These are phyloP conservation scores for Tricholoma furcatifolium DNA, from an alignment of 768 basidiomycete genomes.

Conservation along the genomic window DNA sequence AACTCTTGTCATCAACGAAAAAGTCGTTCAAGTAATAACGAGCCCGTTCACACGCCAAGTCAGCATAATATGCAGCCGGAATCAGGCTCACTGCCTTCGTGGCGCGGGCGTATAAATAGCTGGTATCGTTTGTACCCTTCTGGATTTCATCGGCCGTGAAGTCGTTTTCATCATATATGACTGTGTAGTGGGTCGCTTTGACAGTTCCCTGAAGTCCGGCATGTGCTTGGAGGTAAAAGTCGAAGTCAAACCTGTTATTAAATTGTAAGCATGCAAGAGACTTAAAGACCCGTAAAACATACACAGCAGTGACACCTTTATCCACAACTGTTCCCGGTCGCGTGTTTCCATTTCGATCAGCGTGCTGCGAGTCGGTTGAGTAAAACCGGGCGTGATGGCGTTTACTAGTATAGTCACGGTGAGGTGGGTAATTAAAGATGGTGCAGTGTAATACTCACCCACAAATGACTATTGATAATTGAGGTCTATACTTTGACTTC, in stretches of 20 bases:
- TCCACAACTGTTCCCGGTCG: slow-evolving; percentile 80
- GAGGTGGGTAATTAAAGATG: not conserved
- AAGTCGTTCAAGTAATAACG: slow-evolving; percentile 76
- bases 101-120: slow-evolving; percentile 79
- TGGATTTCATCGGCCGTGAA: slow-evolving; percentile 74
- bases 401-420: slow-evolving; percentile 37
- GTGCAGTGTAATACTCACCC: slow-evolving; percentile 35
- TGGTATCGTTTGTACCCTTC: slow-evolving; percentile 63
- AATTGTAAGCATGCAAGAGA: slow-evolving; percentile 14
- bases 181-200: slow-evolving; percentile 74
- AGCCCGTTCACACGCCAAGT: slow-evolving; percentile 80
- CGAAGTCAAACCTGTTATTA: slow-evolving; percentile 52
- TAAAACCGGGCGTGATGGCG: slow-evolving; percentile 68
- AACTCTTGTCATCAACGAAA: slow-evolving; percentile 51
- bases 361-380: slow-evolving; percentile 46
- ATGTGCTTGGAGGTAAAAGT: slow-evolving; percentile 74
- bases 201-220: slow-evolving; percentile 71
- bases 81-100: slow-evolving; percentile 83
- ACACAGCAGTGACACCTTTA: slow-evolving; percentile 72
- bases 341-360: slow-evolving; percentile 72
- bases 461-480: slow-evolving; percentile 73
- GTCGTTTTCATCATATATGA: slow-evolving; percentile 75
- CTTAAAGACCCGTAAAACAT: slow-evolving; percentile 25
- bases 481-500: slow-evolving; percentile 52
- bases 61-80: slow-evolving; percentile 80